Conservation (phyloP, 225 moss, liverwort and hornwort species). For the Rhytidiadelphus loreus region DNA sequence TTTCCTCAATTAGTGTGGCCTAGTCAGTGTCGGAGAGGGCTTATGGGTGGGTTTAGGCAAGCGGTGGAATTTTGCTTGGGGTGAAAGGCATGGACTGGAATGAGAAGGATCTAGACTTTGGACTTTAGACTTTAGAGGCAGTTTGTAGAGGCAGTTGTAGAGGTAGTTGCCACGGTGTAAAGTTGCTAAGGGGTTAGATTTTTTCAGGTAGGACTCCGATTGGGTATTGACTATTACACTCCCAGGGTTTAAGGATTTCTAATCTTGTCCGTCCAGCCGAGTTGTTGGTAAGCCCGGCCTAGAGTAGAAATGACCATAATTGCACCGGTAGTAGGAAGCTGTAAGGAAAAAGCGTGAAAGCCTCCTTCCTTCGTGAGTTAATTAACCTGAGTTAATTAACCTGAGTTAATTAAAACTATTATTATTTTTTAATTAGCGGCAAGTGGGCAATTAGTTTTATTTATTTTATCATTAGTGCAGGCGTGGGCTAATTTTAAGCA, state of each 20-base stretch:
- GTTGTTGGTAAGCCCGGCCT: neutral
- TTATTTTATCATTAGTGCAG: neutral
- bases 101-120: neutral
- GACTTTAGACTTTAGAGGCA: neutral
- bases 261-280: neutral
- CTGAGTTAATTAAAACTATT: too few species aligned
- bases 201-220: neutral
- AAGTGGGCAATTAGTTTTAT: neutral
- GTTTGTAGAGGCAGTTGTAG: neutral
- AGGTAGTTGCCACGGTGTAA: neutral
- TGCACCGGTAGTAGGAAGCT: neutral
- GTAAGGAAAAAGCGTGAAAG: neutral
- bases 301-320: neutral
- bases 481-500: neutral
- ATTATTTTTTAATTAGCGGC: neutral
- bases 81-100: neutral
- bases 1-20: neutral
- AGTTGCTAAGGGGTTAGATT: neutral
- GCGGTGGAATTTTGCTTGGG: neutral
- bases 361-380: neutral
- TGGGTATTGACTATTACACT: neutral
- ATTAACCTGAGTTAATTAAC: too few species aligned
- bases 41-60: neutral
- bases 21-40: neutral
- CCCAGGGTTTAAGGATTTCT: neutral